Evolutionary conservation across 331 rosid species (phyloP).

Genomic region (Saraca asoca): DNA sequence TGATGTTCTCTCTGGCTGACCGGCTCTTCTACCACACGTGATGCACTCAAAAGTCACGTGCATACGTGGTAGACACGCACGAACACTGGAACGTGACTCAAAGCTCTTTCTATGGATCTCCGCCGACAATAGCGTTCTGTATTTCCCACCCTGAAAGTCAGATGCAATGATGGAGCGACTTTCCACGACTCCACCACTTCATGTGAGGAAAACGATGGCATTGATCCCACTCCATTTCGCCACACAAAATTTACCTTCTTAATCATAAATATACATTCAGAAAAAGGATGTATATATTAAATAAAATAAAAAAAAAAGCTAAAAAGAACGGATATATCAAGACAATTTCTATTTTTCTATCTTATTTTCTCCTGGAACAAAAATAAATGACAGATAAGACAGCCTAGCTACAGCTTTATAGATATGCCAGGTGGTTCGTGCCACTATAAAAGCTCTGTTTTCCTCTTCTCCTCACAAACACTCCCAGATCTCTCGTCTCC

Average conservation of each 20-base stretch:
- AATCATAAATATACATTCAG: not conserved
- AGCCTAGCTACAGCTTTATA: constrained; percentile 47
- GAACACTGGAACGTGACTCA: not conserved
- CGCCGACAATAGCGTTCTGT: constrained; percentile 49
- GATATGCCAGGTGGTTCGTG: constrained; percentile 1
- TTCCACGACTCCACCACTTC: constrained; percentile 45
- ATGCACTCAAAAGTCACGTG: not conserved
- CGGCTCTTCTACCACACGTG: not conserved
- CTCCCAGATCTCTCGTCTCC: constrained; percentile 12
- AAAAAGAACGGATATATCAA: not conserved
- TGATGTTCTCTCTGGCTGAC: no score
- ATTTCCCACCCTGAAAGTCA: constrained; percentile 5
- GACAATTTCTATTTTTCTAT: constrained; percentile 13
- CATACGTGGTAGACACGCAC: constrained; percentile 29
- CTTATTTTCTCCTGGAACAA: not conserved
- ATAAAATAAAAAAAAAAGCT: not conserved
- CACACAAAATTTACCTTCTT: not conserved
- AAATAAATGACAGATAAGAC: constrained; percentile 29
- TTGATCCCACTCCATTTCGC: constrained; percentile 32
- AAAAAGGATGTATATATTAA: not conserved
- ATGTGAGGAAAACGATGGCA: constrained; percentile 38
- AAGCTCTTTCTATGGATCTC: constrained; percentile 29
- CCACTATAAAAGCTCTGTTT: not conserved
- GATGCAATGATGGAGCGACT: constrained; percentile 30
- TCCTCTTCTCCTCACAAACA: constrained; percentile 13